Evolutionary conservation across 2,329 filamentous ascomycete genomes (phyloP).

Genomic region (Aureobasidium leucospermi): DNA sequence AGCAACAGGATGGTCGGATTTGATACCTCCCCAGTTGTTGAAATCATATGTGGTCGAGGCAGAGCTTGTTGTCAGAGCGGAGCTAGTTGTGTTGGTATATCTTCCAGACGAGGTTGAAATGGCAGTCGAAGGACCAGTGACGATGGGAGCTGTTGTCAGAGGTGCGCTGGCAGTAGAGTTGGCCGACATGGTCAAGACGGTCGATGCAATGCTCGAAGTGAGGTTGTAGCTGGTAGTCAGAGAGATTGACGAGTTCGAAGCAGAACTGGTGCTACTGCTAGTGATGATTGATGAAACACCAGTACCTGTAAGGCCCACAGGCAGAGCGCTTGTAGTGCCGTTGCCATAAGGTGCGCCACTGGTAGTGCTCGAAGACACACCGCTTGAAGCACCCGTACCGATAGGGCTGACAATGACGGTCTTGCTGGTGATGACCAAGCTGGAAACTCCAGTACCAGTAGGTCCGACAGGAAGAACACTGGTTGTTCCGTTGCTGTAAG

Average conservation of each 20-base stretch:
- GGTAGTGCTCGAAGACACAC: not conserved
- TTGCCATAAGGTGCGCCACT: conserved; percentile 1
- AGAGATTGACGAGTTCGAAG: not conserved
- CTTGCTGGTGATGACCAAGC: not conserved
- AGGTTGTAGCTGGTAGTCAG: conserved; percentile 8
- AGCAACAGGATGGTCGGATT: conserved; percentile 9
- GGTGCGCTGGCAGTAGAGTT: not conserved
- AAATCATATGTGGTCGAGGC: not conserved
- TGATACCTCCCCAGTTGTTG: conserved; percentile 9
- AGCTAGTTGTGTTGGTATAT: conserved; percentile 5
- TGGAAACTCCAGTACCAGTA: not conserved
- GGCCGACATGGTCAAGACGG: not conserved
- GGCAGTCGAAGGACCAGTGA: not conserved
- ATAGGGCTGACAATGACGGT: not conserved
- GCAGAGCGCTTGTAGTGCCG: not conserved
- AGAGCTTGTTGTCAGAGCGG: conserved; percentile 9
- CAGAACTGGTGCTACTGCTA: not conserved
- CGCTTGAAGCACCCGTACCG: not conserved
- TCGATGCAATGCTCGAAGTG: not conserved
- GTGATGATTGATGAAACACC: not conserved
- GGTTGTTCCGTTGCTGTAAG: not conserved
- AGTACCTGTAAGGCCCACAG: conserved; percentile 9
- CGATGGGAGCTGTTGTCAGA: conserved; percentile 7
- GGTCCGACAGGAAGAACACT: not conserved
- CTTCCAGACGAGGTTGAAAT: not conserved